phyloP scores from a whole-genome alignment of 768 basidiomycete species.

The Pleurotus cornucopiae region DNA sequence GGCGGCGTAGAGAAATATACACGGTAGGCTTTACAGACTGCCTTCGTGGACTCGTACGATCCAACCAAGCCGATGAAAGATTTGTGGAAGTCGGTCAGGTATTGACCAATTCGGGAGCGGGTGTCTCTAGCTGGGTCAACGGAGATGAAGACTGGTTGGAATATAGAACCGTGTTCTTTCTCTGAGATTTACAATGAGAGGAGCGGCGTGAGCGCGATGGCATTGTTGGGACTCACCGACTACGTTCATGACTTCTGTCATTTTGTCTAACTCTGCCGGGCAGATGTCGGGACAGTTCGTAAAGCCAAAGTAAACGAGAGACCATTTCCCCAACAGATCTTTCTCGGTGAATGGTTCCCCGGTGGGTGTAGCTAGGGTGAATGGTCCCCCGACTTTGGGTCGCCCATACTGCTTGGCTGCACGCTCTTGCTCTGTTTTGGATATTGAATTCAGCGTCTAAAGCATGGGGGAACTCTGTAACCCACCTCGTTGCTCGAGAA shows the following conservation, averaged over 20 bases:
- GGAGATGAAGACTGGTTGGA: slow-evolving; percentile 91
- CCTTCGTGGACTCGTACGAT: slow-evolving; percentile 76
- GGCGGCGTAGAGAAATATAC: slow-evolving; percentile 98
- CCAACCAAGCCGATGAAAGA: slow-evolving; percentile 87
- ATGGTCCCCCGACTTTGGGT: slow-evolving; percentile 89
- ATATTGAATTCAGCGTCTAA: not conserved
- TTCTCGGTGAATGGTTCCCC: slow-evolving; percentile 75
- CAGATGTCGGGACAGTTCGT: slow-evolving; percentile 99
- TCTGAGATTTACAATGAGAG: slow-evolving; percentile 37
- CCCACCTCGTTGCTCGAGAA: slow-evolving; percentile 75
- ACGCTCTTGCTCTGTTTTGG: slow-evolving; percentile 62
- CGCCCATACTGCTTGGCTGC: slow-evolving; percentile 73
- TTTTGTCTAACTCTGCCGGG: slow-evolving; percentile 96
- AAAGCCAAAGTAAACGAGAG: slow-evolving; percentile 96
- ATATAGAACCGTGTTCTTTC: slow-evolving; percentile 60
- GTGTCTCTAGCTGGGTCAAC: slow-evolving; percentile 95
- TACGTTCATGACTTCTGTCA: slow-evolving; percentile 68
- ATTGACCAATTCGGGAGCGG: slow-evolving; percentile 52
- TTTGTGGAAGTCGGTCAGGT: slow-evolving; percentile 86
- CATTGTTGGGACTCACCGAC: slow-evolving; percentile 49
- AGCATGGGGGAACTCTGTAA: slow-evolving; percentile 10
- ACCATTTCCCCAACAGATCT: slow-evolving; percentile 87
- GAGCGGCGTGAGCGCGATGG: not conserved
- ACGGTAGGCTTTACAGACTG: slow-evolving; percentile 90
- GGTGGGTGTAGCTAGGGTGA: slow-evolving; percentile 61